A percentile compares a stretch with the other conserved stretches of the same genome.
These are phyloP conservation scores for Apiotrichum laibachii DNA, from an alignment of 1,284 basidiomycete genomes.

Conservation along the genomic window DNA sequence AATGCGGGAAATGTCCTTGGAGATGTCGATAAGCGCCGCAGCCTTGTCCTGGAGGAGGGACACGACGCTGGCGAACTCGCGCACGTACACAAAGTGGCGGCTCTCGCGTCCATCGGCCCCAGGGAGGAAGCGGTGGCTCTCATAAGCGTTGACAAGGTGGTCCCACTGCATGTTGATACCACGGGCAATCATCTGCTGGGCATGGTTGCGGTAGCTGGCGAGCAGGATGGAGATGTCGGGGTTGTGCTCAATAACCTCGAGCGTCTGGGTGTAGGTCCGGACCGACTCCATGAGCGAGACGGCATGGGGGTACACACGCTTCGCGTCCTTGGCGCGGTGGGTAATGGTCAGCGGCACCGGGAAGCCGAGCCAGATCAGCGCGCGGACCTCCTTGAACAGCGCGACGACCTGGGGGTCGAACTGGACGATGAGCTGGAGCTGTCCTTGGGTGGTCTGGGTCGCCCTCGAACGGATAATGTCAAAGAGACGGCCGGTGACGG, in stretches of 20 bases:
- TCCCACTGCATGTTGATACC: conserved; percentile 95
- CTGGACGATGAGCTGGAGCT: conserved; percentile 85
- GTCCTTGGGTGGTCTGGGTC: conserved; percentile 59
- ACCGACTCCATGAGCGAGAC: conserved; percentile 98
- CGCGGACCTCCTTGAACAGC: conserved; percentile 96
- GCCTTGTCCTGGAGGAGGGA: conserved; percentile 92
- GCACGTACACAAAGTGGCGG: conserved; percentile 86
- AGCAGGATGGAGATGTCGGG: conserved; percentile 89
- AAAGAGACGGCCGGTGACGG: conserved; percentile 91
- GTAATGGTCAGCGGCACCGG: conserved; percentile 90
- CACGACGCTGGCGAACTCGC: conserved; percentile 89
- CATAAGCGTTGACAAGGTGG: conserved; percentile 88
- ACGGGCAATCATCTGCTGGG: conserved; percentile 82
- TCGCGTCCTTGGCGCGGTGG: conserved; percentile 97
- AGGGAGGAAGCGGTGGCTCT: conserved; percentile 69
- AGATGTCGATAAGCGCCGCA: conserved; percentile 85
- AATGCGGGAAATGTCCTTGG: conserved; percentile 76
- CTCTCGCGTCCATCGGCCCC: conserved; percentile 72
- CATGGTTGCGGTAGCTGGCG: conserved; percentile 85
- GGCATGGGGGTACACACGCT: conserved; percentile 95
- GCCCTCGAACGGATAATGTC: conserved; percentile 79
- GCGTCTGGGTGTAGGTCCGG: conserved; percentile 89
- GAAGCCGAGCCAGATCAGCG: conserved; percentile 92
- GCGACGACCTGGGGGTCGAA: conserved; percentile 98
- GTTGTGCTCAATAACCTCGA: conserved; percentile 82